A percentile compares a stretch with the other conserved stretches of the same genome.
These are phyloP conservation scores for Rubia yunnanensis DNA, from an alignment of 257 asterid species.

Conservation along the genomic window DNA sequence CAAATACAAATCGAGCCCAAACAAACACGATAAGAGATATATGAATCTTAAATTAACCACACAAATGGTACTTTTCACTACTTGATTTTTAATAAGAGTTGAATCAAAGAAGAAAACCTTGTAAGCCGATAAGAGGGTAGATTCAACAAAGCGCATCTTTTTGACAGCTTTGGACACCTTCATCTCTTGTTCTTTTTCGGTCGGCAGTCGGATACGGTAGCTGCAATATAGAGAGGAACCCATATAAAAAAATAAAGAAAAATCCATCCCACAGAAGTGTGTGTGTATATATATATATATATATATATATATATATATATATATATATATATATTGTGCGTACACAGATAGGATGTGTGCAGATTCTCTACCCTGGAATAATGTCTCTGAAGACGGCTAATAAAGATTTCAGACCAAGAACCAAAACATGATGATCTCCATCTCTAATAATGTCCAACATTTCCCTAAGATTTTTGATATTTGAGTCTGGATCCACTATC, in stretches of 20 bases:
- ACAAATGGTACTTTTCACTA: too few species aligned
- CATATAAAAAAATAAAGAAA: constrained; percentile 8
- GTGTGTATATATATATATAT: too few species aligned
- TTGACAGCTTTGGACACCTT: constrained; percentile 79
- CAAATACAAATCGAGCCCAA: not conserved
- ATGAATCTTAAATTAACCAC: not conserved
- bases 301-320: too few species aligned
- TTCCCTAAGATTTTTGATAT: constrained; percentile 68
- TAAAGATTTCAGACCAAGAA: constrained; percentile 71
- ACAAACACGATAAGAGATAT: not conserved
- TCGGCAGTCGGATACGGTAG: constrained; percentile 88
- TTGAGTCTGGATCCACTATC: constrained; percentile 85
- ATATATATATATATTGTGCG: too few species aligned
- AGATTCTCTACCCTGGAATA: constrained; percentile 77
- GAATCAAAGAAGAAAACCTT: constrained; percentile 42
- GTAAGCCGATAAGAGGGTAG: constrained; percentile 66
- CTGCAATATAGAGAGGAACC: constrained; percentile 36
- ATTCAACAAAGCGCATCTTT: constrained; percentile 70
- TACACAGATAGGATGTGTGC: too few species aligned
- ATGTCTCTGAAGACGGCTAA: constrained; percentile 94
- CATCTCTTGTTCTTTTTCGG: constrained; percentile 93
- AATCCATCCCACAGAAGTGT: constrained; percentile 3
- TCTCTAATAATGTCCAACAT: constrained; percentile 79
- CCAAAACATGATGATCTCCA: constrained; percentile 43
- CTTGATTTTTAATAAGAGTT: not conserved